Percentiles rank a stretch among this genome's conserved stretches.
Evolutionary conservation across 2,329 filamentous ascomycete species (phyloP).

Genomic region (Fusarium lateritium): DNA sequence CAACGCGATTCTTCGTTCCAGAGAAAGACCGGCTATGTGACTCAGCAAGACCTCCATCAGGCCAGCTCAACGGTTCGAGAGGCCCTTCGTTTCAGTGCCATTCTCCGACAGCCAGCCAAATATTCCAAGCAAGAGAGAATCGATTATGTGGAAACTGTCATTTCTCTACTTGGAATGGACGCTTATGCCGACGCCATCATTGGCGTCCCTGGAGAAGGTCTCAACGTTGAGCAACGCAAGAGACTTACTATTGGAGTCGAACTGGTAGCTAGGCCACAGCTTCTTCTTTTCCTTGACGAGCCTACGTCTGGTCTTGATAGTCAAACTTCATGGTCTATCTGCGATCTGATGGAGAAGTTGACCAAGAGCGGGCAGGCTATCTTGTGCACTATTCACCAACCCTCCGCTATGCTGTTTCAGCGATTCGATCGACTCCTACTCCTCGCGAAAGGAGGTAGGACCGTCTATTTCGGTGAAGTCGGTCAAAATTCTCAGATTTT

Average conservation of each 20-base stretch:
- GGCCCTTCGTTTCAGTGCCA: conserved; percentile 83
- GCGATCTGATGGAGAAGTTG: conserved; percentile 70
- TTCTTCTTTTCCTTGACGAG: conserved; percentile 72
- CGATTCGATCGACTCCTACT: conserved; percentile 41
- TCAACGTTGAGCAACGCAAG: conserved; percentile 72
- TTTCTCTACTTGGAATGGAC: conserved; percentile 72
- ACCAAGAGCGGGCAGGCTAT: conserved; percentile 64
- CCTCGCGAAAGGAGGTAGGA: conserved; percentile 52
- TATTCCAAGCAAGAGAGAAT: conserved; percentile 79
- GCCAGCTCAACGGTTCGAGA: conserved; percentile 86
- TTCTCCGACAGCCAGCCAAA: conserved; percentile 82
- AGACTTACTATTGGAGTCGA: conserved; percentile 71
- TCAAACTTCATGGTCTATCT: conserved; percentile 72
- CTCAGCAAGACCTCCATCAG: conserved; percentile 89
- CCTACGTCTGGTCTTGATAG: conserved; percentile 72
- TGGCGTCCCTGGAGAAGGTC: conserved; percentile 69
- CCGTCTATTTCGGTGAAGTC: conserved; percentile 78
- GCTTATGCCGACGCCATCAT: conserved; percentile 75
- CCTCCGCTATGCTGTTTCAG: conserved; percentile 61
- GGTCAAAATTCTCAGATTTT: conserved; percentile 68
- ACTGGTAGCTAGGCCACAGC: conserved; percentile 65
- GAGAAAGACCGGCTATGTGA: conserved; percentile 89
- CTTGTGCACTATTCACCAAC: conserved; percentile 46
- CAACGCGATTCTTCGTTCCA: conserved; percentile 84
- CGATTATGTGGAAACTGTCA: conserved; percentile 84